Percentiles rank a stretch among this genome's conserved stretches.
These are phyloP conservation scores for Jimgerdemannia flammicorona DNA, from an alignment of 192 early-diverging fungal species.

Conservation along the genomic window DNA sequence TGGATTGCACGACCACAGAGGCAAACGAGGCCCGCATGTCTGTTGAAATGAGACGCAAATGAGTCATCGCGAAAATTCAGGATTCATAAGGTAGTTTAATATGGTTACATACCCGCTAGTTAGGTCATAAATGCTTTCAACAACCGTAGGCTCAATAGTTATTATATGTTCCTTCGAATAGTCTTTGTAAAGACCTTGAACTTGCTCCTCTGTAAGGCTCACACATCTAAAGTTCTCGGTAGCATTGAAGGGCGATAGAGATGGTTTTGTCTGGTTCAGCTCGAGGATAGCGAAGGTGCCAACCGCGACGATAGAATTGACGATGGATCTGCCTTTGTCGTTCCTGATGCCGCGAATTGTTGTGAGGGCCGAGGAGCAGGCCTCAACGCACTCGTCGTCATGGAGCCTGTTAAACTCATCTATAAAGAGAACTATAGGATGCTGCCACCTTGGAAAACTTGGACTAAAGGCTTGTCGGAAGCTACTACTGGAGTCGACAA, in stretches of 20 bases:
- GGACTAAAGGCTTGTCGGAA: too few species aligned
- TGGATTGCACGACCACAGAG: slow-evolving; percentile 15
- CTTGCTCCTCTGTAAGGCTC: slow-evolving; percentile 14
- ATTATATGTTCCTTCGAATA: slow-evolving; percentile 4
- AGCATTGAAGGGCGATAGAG: slow-evolving; percentile 12
- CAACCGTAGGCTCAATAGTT: slow-evolving; percentile 8
- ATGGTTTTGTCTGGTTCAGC: slow-evolving; percentile 9
- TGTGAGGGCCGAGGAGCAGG: neutral
- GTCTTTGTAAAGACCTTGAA: slow-evolving; percentile 11
- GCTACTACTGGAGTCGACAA: too few species aligned
- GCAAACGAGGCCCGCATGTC: slow-evolving; percentile 20
- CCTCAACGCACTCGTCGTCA: slow-evolving; percentile 1
- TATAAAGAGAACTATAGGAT: slow-evolving; percentile 3
- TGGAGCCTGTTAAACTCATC: slow-evolving; percentile 10
- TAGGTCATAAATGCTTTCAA: slow-evolving; percentile 13
- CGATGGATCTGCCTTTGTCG: neutral
- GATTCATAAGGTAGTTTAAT: neutral
- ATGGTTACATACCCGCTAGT: slow-evolving; percentile 18
- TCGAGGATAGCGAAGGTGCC: slow-evolving; percentile 13
- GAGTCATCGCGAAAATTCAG: slow-evolving; percentile 2
- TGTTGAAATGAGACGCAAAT: slow-evolving; percentile 10
- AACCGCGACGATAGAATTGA: slow-evolving; percentile 3
- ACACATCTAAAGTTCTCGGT: slow-evolving; percentile 4
- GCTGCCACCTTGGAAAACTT: neutral
- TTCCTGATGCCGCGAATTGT: slow-evolving; percentile 16